phyloP scores from a whole-genome alignment of 331 rosid species.

The Malus hybrid region DNA sequence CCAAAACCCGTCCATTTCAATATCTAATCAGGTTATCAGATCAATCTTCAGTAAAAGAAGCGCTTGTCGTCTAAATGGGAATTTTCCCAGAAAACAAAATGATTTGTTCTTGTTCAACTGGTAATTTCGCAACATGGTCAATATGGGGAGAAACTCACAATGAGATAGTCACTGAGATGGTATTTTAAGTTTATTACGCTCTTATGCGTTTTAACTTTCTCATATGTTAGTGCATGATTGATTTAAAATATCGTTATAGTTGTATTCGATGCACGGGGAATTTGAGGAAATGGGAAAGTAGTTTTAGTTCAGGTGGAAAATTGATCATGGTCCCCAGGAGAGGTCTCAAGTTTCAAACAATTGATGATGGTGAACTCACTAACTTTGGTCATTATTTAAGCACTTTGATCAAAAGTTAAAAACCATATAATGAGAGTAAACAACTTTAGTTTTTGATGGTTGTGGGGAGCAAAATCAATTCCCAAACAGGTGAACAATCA shows the following conservation, averaged over 20 bases:
- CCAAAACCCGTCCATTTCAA: slow-evolving; percentile 19
- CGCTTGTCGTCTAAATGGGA: not conserved
- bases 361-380: slow-evolving; percentile 88
- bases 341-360: slow-evolving; percentile 48
- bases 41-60: slow-evolving; percentile 21
- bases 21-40: slow-evolving; percentile 18
- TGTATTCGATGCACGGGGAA: too few species aligned
- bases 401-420: slow-evolving; percentile 67
- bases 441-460: slow-evolving; percentile 46
- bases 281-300: not conserved
- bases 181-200: too few species aligned
- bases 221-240: too few species aligned
- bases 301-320: slow-evolving; percentile 26
- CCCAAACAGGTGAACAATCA: slow-evolving; percentile 65
- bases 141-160: not conserved
- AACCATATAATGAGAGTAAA: slow-evolving; percentile 60
- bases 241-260: too few species aligned
- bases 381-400: slow-evolving; percentile 59
- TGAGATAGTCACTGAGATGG: too few species aligned
- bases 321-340: slow-evolving; percentile 27
- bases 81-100: slow-evolving; percentile 8
- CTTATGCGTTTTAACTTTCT: too few species aligned
- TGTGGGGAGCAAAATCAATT: slow-evolving; percentile 99
- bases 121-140: slow-evolving; percentile 10
- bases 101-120: not conserved